These are phyloP conservation scores for Colletotrichum karsti DNA, from an alignment of 2,329 filamentous ascomycete genomes.

Conservation along the genomic window DNA sequence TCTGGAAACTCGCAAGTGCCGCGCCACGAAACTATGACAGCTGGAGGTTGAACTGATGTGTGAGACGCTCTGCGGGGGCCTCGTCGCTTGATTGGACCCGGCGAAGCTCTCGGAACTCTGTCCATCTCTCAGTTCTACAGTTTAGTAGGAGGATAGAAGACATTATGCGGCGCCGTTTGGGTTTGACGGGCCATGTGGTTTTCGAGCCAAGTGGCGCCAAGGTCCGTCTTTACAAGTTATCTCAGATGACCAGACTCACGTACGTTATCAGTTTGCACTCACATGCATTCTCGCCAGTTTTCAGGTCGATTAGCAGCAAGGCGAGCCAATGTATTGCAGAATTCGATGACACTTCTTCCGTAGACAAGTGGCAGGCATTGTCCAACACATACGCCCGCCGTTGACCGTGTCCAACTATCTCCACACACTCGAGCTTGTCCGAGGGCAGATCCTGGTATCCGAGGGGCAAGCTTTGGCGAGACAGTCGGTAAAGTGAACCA, in stretches of 20 bases:
- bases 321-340: no score
- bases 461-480: not conserved
- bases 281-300: no score
- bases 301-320: no score
- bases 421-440: not conserved
- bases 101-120: no score
- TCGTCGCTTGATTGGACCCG: not conserved
- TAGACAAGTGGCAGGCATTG: not conserved
- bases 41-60: not conserved
- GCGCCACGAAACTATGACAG: conserved; percentile 4
- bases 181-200: no score
- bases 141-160: not conserved
- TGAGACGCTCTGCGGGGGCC: not conserved
- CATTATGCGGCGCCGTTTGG: no score
- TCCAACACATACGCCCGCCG: not conserved
- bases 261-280: no score
- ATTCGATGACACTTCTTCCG: no score
- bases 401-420: not conserved
- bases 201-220: no score
- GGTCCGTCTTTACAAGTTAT: no score
- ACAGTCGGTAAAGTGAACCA: not conserved
- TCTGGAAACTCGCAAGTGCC: not conserved
- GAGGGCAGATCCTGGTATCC: not conserved
- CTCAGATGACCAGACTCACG: no score
- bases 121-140: no score